These are phyloP conservation scores for Ustilago cynodontis DNA, from an alignment of 1,284 basidiomycete genomes.

Conservation along the genomic window DNA sequence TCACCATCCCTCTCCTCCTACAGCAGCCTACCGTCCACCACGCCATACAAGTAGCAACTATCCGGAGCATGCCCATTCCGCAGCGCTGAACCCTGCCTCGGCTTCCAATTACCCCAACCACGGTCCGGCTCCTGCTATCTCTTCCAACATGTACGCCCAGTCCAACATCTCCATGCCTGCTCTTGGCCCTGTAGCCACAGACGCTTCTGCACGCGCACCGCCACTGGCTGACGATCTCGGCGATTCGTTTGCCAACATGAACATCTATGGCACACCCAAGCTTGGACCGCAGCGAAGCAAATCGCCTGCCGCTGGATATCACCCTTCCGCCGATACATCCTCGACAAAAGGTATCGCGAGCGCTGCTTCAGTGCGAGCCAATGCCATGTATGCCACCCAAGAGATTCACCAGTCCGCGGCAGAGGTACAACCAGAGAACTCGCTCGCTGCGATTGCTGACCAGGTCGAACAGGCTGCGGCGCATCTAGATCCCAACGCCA, in stretches of 20 bases:
- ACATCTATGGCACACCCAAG: slow-evolving; percentile 51
- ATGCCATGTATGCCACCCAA: slow-evolving; percentile 59
- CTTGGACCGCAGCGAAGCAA: slow-evolving; percentile 47
- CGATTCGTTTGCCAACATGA: slow-evolving; percentile 54
- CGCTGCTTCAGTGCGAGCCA: slow-evolving; percentile 47
- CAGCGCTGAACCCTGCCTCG: slow-evolving; percentile 28
- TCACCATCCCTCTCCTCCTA: slow-evolving; percentile 33
- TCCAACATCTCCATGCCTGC: slow-evolving; percentile 64
- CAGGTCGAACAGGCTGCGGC: slow-evolving; percentile 59
- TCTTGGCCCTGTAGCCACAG: slow-evolving; percentile 27
- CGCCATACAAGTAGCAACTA: slow-evolving; percentile 47
- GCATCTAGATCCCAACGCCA: slow-evolving; percentile 41
- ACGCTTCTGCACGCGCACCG: slow-evolving; percentile 33
- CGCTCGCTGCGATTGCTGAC: slow-evolving; percentile 58
- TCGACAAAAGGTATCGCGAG: slow-evolving; percentile 21
- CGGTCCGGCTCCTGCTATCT: slow-evolving; percentile 24
- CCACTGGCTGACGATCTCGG: slow-evolving; percentile 62
- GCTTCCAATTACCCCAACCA: slow-evolving; percentile 15
- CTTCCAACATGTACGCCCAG: slow-evolving; percentile 55
- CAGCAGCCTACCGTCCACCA: slow-evolving; percentile 17
- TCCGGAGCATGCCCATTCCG: slow-evolving; percentile 33
- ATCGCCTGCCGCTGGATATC: slow-evolving; percentile 21
- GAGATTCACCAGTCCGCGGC: slow-evolving; percentile 62
- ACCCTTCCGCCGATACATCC: not conserved
- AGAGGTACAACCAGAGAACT: slow-evolving; percentile 60